These are phyloP conservation scores for Eragrostis tef DNA, from an alignment of 202 grass and related monocot species.

Conservation along the genomic window DNA sequence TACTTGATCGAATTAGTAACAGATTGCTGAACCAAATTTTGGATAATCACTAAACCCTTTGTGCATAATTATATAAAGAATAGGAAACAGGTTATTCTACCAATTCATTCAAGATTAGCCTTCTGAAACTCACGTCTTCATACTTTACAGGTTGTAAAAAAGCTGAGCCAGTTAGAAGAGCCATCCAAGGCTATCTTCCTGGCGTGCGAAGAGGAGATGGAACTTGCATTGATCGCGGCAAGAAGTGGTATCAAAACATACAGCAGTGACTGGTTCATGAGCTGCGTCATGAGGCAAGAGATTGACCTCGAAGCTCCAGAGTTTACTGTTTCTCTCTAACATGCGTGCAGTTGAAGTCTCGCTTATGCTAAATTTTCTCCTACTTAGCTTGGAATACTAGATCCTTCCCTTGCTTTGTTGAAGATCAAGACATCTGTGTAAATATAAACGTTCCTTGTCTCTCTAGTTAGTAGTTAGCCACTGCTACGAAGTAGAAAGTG, in stretches of 20 bases:
- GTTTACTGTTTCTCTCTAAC: conserved; percentile 74
- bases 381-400: conserved; percentile 15
- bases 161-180: conserved; percentile 49
- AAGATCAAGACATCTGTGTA: conserved; percentile 10
- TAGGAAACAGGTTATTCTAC: conserved; percentile 1
- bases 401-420: conserved; percentile 2
- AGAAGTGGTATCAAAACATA: conserved; percentile 69
- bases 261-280: conserved; percentile 91
- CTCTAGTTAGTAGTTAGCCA: not conserved
- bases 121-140: conserved; percentile 20
- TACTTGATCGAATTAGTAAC: not conserved
- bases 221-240: conserved; percentile 63
- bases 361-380: not conserved
- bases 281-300: conserved; percentile 86
- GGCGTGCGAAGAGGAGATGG: conserved; percentile 74
- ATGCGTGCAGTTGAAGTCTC: not conserved
- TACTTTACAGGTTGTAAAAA: conserved; percentile 57
- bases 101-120: not conserved
- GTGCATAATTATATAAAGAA: not conserved
- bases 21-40: not conserved
- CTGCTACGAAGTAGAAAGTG: not conserved
- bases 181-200: conserved; percentile 66
- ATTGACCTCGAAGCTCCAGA: conserved; percentile 76
- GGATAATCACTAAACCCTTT: conserved; percentile 3
- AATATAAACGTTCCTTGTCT: conserved; percentile 1